Evolutionary conservation across 306 rosid genomes (phyloP).

Genomic region (Pyrus pyrifolia): DNA sequence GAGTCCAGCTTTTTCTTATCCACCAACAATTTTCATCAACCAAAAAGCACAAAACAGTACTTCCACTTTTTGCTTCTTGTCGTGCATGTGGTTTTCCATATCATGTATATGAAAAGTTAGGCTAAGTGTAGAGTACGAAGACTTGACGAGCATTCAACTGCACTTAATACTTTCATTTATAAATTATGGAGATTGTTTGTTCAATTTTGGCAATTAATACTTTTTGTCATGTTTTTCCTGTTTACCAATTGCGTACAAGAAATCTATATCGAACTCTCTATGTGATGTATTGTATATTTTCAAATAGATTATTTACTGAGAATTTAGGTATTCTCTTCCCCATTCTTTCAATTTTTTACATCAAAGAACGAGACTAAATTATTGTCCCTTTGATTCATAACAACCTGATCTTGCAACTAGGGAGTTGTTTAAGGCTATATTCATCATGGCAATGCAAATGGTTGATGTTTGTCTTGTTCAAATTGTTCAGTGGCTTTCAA

Average conservation of each 20-base stretch:
- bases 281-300: not conserved
- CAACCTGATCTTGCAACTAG: not conserved
- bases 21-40: not conserved
- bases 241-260: not conserved
- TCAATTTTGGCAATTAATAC: not conserved
- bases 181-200: not conserved
- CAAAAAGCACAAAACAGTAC: not conserved
- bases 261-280: not conserved
- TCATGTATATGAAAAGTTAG: not conserved
- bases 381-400: not conserved
- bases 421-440: not conserved
- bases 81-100: not conserved
- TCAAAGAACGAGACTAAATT: not conserved
- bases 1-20: not conserved
- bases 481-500: conserved; percentile 63
- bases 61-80: not conserved
- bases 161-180: not conserved
- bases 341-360: not conserved
- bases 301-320: not conserved
- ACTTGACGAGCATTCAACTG: not conserved
- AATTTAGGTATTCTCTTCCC: not conserved
- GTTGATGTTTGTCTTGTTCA: not conserved
- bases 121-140: not conserved
- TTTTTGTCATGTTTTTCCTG: not conserved
- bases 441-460: not conserved